These are phyloP conservation scores for Plasmodium coatneyi DNA, from an alignment of 169 alveolate species.

Conservation along the genomic window DNA sequence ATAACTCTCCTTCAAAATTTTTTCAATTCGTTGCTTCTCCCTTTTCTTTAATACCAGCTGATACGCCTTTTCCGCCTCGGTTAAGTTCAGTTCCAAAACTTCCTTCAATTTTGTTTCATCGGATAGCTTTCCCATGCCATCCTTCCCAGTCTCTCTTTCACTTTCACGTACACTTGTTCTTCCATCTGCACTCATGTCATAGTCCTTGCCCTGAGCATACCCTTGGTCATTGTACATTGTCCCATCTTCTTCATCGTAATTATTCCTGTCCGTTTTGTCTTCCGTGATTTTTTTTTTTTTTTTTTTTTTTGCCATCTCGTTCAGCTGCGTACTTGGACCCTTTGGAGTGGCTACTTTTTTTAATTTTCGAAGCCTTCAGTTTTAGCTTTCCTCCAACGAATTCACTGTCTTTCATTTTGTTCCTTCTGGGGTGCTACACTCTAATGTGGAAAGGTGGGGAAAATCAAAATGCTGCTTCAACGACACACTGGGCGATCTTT, in stretches of 20 bases:
- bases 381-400: conserved; percentile 70
- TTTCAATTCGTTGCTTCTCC: conserved; percentile 82
- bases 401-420: conserved; percentile 64
- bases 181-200: conserved; percentile 2
- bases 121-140: background rate
- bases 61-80: conserved; percentile 85
- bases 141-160: conserved; percentile 36
- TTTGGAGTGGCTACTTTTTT: background rate
- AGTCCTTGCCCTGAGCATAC: background rate
- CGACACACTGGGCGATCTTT: background rate
- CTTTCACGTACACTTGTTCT: background rate
- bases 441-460: background rate
- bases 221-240: background rate
- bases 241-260: background rate
- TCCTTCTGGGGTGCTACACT: background rate
- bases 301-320: background rate
- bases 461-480: background rate
- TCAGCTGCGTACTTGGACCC: background rate
- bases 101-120: conserved; percentile 51
- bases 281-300: background rate
- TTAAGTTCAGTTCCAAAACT: conserved; percentile 50
- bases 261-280: background rate
- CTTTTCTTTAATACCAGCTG: conserved; percentile 86
- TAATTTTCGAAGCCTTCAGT: conserved; percentile 14
- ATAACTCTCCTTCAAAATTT: conserved; percentile 85